phyloP scores from a whole-genome alignment of 1,139 yeast genomes.

The Suhomyces terraborum region DNA sequence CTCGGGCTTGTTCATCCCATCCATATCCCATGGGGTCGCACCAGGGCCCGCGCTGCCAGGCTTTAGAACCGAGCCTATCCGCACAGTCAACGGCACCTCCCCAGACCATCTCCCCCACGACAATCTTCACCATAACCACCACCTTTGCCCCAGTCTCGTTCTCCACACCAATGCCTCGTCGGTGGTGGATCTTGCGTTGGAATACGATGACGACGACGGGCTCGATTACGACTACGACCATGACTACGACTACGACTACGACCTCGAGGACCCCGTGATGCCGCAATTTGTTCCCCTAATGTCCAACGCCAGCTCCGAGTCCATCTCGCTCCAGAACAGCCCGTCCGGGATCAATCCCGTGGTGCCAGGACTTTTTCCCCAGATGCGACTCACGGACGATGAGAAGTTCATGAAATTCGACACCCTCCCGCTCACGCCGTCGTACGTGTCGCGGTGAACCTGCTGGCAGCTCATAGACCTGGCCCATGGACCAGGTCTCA shows the following conservation, averaged over 20 bases:
- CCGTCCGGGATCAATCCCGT: slow-evolving; percentile 25
- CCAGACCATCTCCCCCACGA: background rate
- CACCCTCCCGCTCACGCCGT: slow-evolving; percentile 36
- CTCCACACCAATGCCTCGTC: background rate
- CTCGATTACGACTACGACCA: slow-evolving; percentile 17
- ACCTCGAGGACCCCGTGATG: background rate
- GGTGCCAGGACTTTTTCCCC: slow-evolving; percentile 44
- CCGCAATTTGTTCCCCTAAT: background rate
- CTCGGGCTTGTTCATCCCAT: background rate
- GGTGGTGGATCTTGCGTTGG: slow-evolving; percentile 1
- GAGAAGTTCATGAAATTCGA: slow-evolving; percentile 29
- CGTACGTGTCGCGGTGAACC: slow-evolving; percentile 19
- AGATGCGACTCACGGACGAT: slow-evolving; percentile 32
- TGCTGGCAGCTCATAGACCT: slow-evolving; percentile 4
- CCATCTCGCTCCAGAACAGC: slow-evolving; percentile 12
- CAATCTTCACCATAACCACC: background rate
- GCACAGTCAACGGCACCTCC: background rate
- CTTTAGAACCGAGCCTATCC: too few species aligned
- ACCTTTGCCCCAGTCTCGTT: background rate
- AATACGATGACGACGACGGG: slow-evolving; percentile 15
- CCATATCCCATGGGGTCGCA: background rate
- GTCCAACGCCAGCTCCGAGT: slow-evolving; percentile 4
- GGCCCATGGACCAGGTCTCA: background rate
- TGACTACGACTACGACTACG: slow-evolving; percentile 11
- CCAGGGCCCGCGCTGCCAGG: too few species aligned